phyloP scores from a whole-genome alignment of 805 yeast genomes.

The Pichia phayaonensis region DNA sequence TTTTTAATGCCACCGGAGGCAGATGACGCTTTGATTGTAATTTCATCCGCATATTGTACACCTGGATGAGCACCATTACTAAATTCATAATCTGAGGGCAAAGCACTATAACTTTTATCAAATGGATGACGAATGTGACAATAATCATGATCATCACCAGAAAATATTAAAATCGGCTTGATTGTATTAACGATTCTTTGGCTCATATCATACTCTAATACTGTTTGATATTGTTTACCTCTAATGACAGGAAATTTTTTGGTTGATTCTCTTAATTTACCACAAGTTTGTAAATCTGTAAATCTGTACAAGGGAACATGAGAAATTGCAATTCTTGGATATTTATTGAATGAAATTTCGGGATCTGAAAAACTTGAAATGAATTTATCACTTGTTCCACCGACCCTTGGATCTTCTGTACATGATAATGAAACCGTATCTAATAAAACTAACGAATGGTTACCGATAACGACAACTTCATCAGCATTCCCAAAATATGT shows the following conservation, averaged over 20 bases:
- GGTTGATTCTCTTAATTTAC: constrained; percentile 64
- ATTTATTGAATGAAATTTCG: constrained; percentile 17
- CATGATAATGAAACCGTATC: constrained; percentile 83
- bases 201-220: constrained; percentile 56
- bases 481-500: constrained; percentile 69
- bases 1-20: constrained; percentile 85
- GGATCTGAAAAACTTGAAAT: constrained; percentile 31
- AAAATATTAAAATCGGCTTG: constrained; percentile 62
- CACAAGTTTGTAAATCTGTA: constrained; percentile 59
- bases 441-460: constrained; percentile 66
- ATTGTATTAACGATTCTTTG: constrained; percentile 49
- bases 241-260: constrained; percentile 55
- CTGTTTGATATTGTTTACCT: constrained; percentile 89
- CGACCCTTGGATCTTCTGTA: constrained; percentile 36
- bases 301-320: constrained; percentile 87
- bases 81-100: constrained; percentile 6
- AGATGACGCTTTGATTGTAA: constrained; percentile 81
- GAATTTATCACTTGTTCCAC: constrained; percentile 43
- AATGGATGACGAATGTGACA: constrained; percentile 62
- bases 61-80: constrained; percentile 13
- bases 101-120: constrained; percentile 12
- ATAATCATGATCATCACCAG: constrained; percentile 97
- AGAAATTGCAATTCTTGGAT: constrained; percentile 63
- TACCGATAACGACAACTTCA: constrained; percentile 45
- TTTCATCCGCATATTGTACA: constrained; percentile 47